These are phyloP conservation scores for Trichocomaceae sp. DNA, from an alignment of 2,329 filamentous ascomycete species.

Conservation along the genomic window DNA sequence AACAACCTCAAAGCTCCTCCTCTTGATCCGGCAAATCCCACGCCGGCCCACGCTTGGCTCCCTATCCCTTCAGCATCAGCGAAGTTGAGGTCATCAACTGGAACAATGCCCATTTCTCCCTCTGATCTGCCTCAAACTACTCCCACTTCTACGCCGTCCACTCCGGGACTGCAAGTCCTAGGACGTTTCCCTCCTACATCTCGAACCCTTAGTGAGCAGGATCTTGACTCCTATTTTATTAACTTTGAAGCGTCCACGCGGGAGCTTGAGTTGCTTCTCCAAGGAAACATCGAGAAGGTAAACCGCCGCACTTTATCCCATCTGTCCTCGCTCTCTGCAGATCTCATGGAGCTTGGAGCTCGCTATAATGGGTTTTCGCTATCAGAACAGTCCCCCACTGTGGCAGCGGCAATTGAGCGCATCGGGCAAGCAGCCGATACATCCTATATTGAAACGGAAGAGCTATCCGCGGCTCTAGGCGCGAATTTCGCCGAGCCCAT, in stretches of 20 bases:
- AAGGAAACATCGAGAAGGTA: constrained; percentile 93
- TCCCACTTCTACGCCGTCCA: constrained; percentile 11
- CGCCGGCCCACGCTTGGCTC: constrained; percentile 76
- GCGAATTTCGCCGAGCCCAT: constrained; percentile 96
- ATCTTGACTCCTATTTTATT: constrained; percentile 92
- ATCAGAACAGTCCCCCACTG: constrained; percentile 80
- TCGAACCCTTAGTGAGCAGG: constrained; percentile 71
- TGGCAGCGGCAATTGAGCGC: constrained; percentile 88
- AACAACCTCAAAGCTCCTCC: constrained; percentile 93
- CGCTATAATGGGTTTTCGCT: constrained; percentile 94
- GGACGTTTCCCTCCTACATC: constrained; percentile 76
- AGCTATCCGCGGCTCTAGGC: constrained; percentile 78
- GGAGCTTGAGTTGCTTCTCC: constrained; percentile 79
- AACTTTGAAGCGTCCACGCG: constrained; percentile 88
- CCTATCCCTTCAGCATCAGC: constrained; percentile 79
- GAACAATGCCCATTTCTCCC: constrained; percentile 47
- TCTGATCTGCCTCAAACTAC: constrained; percentile 34
- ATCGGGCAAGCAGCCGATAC: constrained; percentile 91
- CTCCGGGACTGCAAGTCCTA: constrained; percentile 56
- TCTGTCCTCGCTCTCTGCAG: constrained; percentile 72
- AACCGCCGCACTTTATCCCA: constrained; percentile 85
- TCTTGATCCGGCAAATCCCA: constrained; percentile 86
- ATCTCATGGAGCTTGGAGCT: constrained; percentile 89
- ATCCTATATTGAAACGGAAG: constrained; percentile 92
- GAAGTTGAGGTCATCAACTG: constrained; percentile 61